Evolutionary conservation across 495 filamentous ascomycete species (phyloP), one percentile per base, ranked within the genome.

Genomic region (Neurospora tetraspora): DNA sequence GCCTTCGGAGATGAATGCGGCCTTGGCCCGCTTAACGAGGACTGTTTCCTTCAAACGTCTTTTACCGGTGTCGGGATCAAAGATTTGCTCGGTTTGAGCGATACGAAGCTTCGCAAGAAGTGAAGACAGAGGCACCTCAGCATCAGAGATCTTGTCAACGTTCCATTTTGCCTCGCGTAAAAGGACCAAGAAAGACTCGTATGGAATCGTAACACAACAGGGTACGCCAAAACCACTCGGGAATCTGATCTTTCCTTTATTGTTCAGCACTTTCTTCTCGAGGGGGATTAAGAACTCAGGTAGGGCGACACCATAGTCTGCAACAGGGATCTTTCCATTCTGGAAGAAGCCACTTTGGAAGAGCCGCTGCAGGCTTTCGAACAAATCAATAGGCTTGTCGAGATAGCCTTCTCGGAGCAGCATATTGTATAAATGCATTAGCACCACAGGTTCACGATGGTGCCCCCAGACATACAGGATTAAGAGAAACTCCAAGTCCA

Each of bases 351-450:
- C 36, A 3, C 5, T 11, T 1, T 18, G 11, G 14, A 76, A 76
- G 42, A 75, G 59, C 5, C 59, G 2, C 61, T 47, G 16, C 1
- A 74, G 31, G 11, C 14, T 12, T 4, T 20, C 43, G 9, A 36
- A 71, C 70, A 83, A 53, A 0, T 73, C 74, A 36, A 83, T 40
- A 3, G 77, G 78, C 68, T 79, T 23, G 4, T 73, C 72, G 69
- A 83, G 79, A 65, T 82, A 82, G 8, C 80, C 81, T 70, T 77
- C 81, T 70, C 81, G 71, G 2, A 81, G 76, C n/a, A 85, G 76
- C 77, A 85, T 82, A 75, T 85, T 86, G 75, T 86, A 82, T 14
- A 86, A 76, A 72, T 85, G 85, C 20, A 75, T 12, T 8, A 73
- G 42, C 5, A 59, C 1, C 34, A 38, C n/a, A 14, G 42, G 70